phyloP scores from a whole-genome alignment of 257 asterid species.

The Solanum commersonii region DNA sequence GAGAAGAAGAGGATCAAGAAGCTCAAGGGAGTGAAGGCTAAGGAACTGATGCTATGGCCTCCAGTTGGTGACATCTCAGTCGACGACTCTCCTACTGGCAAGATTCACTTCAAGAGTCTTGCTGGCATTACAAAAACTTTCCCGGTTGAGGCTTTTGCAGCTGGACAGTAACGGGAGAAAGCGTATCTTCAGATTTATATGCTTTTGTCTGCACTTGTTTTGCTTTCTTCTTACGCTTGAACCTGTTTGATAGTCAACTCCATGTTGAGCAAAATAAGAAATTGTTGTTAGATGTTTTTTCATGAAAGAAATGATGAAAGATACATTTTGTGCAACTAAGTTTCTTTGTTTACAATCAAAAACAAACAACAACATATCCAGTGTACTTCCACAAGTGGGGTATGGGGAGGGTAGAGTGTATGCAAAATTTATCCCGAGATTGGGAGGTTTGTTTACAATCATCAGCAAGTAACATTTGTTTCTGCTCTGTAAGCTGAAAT shows the following conservation, averaged over 20 bases:
- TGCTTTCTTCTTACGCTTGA: neutral
- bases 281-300: neutral
- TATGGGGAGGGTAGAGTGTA: neutral
- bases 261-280: neutral
- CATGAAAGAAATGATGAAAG: neutral
- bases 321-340: neutral
- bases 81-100: constrained; percentile 39
- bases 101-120: constrained; percentile 73
- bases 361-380: too few species aligned
- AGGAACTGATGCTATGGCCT: constrained; percentile 70
- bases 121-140: constrained; percentile 74
- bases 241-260: neutral
- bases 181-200: neutral
- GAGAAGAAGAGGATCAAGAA: constrained; percentile 65
- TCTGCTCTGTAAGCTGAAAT: neutral
- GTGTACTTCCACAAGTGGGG: neutral
- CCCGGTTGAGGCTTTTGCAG: constrained; percentile 71
- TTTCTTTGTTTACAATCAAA: neutral
- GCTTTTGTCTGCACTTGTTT: neutral
- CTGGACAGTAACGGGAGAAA: constrained; percentile 31
- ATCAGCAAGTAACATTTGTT: neutral
- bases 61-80: constrained; percentile 50
- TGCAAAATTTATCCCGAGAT: fast-evolving
- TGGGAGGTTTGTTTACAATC: neutral
- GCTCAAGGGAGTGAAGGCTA: constrained; percentile 67